Evolutionary conservation across 768 basidiomycete genomes (phyloP).

Genomic region (Lentinus brumalis): DNA sequence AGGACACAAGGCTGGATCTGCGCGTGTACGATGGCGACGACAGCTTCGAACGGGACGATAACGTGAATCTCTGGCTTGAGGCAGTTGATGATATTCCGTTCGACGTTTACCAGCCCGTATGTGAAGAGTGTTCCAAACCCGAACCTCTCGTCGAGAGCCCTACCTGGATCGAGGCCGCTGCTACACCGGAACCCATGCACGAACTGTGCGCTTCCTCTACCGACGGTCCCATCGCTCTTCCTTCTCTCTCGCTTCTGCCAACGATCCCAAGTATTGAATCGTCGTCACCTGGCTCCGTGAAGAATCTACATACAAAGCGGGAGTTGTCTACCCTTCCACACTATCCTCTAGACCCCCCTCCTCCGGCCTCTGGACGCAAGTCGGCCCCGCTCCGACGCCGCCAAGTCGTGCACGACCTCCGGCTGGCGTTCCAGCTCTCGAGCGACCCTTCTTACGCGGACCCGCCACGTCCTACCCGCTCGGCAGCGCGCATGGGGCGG

Average conservation of each 20-base stretch:
- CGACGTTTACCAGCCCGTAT: background rate
- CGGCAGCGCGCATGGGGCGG: background rate
- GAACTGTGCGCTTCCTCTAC: background rate
- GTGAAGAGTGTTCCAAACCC: too few relatives aligned
- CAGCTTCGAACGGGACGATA: background rate
- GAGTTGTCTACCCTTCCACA: too few relatives aligned
- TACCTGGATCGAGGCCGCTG: too few relatives aligned
- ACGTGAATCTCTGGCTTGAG: background rate
- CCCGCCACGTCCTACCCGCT: background rate
- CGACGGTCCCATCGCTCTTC: background rate
- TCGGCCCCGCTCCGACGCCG: constrained; percentile 14
- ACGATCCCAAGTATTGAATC: background rate
- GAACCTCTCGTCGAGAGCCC: too few relatives aligned
- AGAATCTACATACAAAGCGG: background rate
- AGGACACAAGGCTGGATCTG: constrained; percentile 13
- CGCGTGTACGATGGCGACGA: constrained; percentile 15
- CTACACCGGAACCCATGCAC: background rate
- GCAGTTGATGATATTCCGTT: constrained; percentile 9
- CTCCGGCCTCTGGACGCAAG: background rate
- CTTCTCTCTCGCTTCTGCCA: background rate
- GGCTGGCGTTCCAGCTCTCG: constrained; percentile 8
- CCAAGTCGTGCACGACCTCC: constrained; percentile 12
- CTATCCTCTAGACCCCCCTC: background rate
- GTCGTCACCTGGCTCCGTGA: background rate
- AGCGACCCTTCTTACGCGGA: background rate